Base-by-base conservation (phyloP, 2,329 filamentous ascomycete species). In the Tolypocladium tropicale region DNA sequence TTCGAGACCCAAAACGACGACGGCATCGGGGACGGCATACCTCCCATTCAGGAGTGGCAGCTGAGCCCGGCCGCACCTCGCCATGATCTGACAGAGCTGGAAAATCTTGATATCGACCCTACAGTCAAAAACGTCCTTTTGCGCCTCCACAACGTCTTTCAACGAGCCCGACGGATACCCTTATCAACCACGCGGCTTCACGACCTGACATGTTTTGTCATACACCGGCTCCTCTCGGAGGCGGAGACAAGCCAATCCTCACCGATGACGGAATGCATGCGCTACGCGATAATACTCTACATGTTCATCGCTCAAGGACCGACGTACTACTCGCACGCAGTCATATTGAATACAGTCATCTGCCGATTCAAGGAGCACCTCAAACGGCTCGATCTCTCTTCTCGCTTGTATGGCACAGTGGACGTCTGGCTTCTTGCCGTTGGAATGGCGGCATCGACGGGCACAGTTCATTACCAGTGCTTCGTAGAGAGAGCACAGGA, bases 231-330 rank as follows among this genome's bases (percentile, higher is more conserved):
- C 1, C 62, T 68, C 3, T 46, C 59, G 3, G 54, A 4, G 30
- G 56, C 33, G 4, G 49, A 51, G 1, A n/a, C n/a, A n/a, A n/a
- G n/a, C n/a, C n/a, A n/a, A n/a, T 6, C 52, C 57, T 10, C 66
- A 28, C 58, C 65, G 2, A 61, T 69, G 2, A 70, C 74, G 0
- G 74, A 79, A 60, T 75, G 68, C 55, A 54, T 82, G n/a, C 77
- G 78, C 10, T 75, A 74, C 54, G 72, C 72, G 4, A 67, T 74
- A 1, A 64, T 75, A 0, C 70, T 81, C 0, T 81, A 79, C 66
- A 78, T 82, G 74, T 72, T 83, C 21, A 71, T 73, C 43, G 68
- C 78, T 0, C 80, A 82, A 12, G 80, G 79, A 0, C 74, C 79
- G 32, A 80, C 79, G 10, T 83, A 82, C 60, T 83, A 79, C 58